Evolutionary conservation across 352 stramenopile genomes (phyloP), one percentile per base, ranked within the genome.

Genomic region (Pythium apleroticum): DNA sequence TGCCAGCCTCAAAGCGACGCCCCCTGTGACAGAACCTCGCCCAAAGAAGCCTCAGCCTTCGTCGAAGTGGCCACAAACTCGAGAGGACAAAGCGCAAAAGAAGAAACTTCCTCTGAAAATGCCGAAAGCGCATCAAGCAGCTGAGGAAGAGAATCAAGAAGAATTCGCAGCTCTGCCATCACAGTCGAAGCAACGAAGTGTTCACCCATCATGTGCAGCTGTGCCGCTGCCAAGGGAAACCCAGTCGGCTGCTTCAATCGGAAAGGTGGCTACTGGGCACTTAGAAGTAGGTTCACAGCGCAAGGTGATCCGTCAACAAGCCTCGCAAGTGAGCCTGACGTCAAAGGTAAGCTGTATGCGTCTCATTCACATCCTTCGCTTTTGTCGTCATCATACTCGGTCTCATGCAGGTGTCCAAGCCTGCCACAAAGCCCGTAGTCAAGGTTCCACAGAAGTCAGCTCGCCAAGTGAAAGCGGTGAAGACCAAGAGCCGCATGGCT

Each of bases 401-500:
- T 46, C 14, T n/a, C 37, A 20, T 17, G 9, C 37, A 46, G 37
- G 19, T 3, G 2, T 22, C 37, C 2, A 4, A 46, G 4, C 37
- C 37, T 22, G 15, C 37, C 2, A 22, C 14, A 4, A 60, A 50
- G 53, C 6, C 28, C 45, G 37, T 22, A 4, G 4, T 4, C 9
- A 60, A 50, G 35, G 5, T 17, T 27, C 19, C 27, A 22, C 49
- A 19, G 25, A 57, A 33, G 59, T 15, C 15, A 0, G 6, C 31
- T 22, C 20, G 33, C 55, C 35, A 52, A 53, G 1, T 33, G 7
- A 58, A 56, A 22, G 6, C 39, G n/a, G 4, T 25, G 11, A 61
- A 61, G 49, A 59, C 35, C 12, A 59, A 60, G 22, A 11, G 24
- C 14, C 33, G 39, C 11, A 66, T 27, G 57, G 41, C 52, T n/a